Percentiles rank a stretch among this genome's conserved stretches.
These are phyloP conservation scores for Allium cepa DNA, from an alignment of 106 monocot genomes.

Conservation along the genomic window DNA sequence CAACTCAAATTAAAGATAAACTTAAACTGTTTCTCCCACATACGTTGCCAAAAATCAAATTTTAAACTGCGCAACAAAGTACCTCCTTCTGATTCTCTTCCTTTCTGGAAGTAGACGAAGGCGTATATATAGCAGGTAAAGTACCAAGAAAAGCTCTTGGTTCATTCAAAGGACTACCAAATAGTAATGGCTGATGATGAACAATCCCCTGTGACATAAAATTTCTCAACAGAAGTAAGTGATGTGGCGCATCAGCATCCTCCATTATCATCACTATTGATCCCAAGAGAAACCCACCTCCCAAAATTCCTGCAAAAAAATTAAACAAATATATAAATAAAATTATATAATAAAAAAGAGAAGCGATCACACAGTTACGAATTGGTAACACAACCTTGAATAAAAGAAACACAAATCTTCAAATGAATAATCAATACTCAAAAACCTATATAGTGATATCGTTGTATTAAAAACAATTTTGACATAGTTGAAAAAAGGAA, in stretches of 20 bases:
- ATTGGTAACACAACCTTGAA: too few relatives aligned
- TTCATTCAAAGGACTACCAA: conserved; percentile 51
- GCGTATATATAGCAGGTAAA: conserved; percentile 44
- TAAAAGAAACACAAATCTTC: too few relatives aligned
- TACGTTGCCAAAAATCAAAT: background rate
- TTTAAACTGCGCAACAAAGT: background rate
- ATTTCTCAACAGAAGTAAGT: conserved; percentile 67
- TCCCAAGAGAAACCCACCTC: conserved; percentile 74
- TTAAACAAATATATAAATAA: background rate
- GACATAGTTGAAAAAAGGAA: too few relatives aligned
- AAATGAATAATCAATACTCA: too few relatives aligned
- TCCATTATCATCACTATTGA: conserved; percentile 81
- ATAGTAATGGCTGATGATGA: conserved; percentile 71
- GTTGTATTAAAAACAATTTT: too few relatives aligned
- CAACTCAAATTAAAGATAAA: background rate
- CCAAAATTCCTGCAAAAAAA: conserved; percentile 44
- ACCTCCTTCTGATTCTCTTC: conserved; percentile 12
- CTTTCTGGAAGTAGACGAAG: conserved; percentile 14
- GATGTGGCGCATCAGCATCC: conserved; percentile 90
- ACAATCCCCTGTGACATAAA: conserved; percentile 93
- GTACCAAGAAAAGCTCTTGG: conserved; percentile 81
- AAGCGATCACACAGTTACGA: too few relatives aligned
- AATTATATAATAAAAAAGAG: too few relatives aligned
- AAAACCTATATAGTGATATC: too few relatives aligned
- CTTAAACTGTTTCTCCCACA: background rate